phyloP scores from a whole-genome alignment of 371 early-diverging fungal genomes.

The Mucor racemosus region DNA sequence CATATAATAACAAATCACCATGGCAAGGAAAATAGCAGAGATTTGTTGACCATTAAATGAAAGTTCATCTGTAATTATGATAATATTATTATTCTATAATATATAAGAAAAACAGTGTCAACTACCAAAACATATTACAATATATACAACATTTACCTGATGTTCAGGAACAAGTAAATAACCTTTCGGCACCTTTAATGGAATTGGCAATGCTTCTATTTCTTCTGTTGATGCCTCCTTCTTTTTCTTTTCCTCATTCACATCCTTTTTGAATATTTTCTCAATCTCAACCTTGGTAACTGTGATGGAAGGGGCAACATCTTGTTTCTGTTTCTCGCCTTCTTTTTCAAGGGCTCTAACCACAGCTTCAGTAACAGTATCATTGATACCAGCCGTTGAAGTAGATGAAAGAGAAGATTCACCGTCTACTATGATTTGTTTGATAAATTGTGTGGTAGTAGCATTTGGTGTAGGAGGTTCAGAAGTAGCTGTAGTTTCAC shows the following conservation, averaged over 20 bases:
- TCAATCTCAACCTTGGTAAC: slow-evolving; percentile 3
- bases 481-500: background rate
- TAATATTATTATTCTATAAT: slow-evolving; percentile 41
- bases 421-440: background rate
- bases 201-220: background rate
- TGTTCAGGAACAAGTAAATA: slow-evolving; percentile 51
- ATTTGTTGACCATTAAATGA: slow-evolving; percentile 57
- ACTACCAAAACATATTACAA: no score
- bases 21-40: slow-evolving; percentile 51
- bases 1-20: slow-evolving; percentile 58
- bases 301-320: background rate
- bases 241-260: slow-evolving; percentile 1
- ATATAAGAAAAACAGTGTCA: slow-evolving; percentile 1
- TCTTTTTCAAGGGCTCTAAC: background rate
- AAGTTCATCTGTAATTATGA: slow-evolving; percentile 52
- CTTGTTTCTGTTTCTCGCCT: background rate
- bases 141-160: slow-evolving; percentile 33
- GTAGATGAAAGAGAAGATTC: background rate
- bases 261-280: background rate
- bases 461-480: background rate
- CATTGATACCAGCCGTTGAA: background rate
- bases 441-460: background rate
- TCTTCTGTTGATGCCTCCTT: background rate
- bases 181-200: slow-evolving; percentile 45
- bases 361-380: background rate